Conservation (phyloP, 176 grass and related monocot species). For the Tuctoria greenei region DNA sequence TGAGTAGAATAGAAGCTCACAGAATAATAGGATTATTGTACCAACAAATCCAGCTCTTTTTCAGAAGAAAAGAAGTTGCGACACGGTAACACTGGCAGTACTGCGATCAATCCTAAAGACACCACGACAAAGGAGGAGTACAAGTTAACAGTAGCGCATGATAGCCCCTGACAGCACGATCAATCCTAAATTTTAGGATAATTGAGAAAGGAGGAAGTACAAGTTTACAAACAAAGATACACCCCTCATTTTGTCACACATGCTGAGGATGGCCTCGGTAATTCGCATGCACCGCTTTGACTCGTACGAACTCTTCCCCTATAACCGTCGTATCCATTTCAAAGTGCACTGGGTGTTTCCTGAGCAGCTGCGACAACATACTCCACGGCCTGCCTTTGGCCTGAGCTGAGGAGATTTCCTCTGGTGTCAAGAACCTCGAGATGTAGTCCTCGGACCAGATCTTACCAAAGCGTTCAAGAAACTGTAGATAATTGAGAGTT, state of each 20-base stretch:
- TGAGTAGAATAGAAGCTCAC: not conserved
- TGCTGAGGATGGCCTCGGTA: too few species aligned
- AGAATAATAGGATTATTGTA: not conserved
- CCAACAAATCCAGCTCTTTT: not conserved
- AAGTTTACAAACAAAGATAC: not conserved
- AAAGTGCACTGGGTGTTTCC: slow-evolving; percentile 60
- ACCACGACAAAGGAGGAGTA: not conserved
- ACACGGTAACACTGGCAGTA: not conserved
- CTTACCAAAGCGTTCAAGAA: slow-evolving; percentile 41
- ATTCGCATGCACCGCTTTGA: too few species aligned
- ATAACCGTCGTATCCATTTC: slow-evolving; percentile 42
- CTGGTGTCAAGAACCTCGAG: slow-evolving; percentile 43
- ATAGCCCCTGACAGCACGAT: too few species aligned
- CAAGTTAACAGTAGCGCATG: not conserved
- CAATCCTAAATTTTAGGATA: too few species aligned
- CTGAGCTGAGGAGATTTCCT: slow-evolving; percentile 43
- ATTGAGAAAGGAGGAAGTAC: too few species aligned
- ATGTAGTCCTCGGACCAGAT: slow-evolving; percentile 44
- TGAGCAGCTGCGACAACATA: slow-evolving; percentile 52
- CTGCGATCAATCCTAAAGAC: not conserved
- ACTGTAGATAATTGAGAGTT: slow-evolving; percentile 40
- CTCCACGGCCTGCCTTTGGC: slow-evolving; percentile 48
- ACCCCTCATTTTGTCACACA: not conserved
- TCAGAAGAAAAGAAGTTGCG: not conserved
- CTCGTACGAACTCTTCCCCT: too few species aligned